These are phyloP conservation scores for Fragaria nilgerrensis DNA, from an alignment of 306 rosid genomes.

Conservation along the genomic window DNA sequence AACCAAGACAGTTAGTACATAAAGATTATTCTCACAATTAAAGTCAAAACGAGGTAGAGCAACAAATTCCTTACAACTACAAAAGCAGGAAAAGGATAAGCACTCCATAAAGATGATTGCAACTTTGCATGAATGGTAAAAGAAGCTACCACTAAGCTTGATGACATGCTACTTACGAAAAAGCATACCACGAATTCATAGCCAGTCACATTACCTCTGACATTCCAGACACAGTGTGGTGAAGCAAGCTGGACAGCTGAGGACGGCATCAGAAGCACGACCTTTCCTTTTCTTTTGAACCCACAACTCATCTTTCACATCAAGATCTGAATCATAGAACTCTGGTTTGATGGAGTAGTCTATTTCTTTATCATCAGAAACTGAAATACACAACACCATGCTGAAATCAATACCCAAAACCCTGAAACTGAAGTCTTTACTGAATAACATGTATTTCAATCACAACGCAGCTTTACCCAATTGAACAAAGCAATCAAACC, in stretches of 20 bases:
- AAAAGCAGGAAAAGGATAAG: background rate
- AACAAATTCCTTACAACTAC: background rate
- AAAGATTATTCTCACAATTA: background rate
- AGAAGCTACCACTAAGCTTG: background rate
- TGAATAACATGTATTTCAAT: background rate
- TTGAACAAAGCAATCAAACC: background rate
- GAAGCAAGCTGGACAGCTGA: constrained; percentile 85
- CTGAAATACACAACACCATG: constrained; percentile 37
- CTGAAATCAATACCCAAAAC: constrained; percentile 5
- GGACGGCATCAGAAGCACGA: constrained; percentile 63
- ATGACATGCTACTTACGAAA: background rate
- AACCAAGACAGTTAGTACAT: background rate
- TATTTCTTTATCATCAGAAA: constrained; percentile 79
- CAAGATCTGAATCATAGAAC: constrained; percentile 68
- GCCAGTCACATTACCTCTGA: constrained; percentile 50
- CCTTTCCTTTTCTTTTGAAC: constrained; percentile 59
- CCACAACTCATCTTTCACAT: constrained; percentile 68
- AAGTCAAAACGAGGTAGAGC: background rate
- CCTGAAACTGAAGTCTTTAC: background rate
- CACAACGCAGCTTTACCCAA: background rate
- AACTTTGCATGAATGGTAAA: background rate
- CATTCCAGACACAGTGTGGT: constrained; percentile 78
- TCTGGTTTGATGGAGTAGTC: constrained; percentile 82
- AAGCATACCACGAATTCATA: background rate
- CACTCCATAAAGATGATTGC: constrained; percentile 1